Evolutionary conservation across 176 grass and related monocot species (phyloP).

Genomic region (Carex scoparia): DNA sequence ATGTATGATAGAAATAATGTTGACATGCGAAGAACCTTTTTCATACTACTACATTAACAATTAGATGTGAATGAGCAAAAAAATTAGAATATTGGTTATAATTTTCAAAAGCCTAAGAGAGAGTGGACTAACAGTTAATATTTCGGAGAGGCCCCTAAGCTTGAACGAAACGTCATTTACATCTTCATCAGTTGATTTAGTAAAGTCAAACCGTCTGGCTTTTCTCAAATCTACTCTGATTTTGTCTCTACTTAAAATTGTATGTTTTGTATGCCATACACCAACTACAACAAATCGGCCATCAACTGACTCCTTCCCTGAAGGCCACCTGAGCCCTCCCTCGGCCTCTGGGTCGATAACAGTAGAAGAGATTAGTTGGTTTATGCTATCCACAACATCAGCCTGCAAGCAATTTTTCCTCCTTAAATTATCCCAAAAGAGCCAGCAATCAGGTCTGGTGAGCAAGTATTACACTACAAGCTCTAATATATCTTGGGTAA

Average conservation of each 20-base stretch:
- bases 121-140: conserved; percentile 46
- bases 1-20: too few species aligned
- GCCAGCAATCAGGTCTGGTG: background rate
- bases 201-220: conserved; percentile 45
- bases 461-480: background rate
- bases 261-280: conserved; percentile 43
- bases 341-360: conserved; percentile 53
- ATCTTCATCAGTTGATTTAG: conserved; percentile 41
- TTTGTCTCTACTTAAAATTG: conserved; percentile 41
- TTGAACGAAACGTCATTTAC: conserved; percentile 54
- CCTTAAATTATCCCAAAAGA: background rate
- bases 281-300: conserved; percentile 42
- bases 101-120: background rate
- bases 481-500: background rate
- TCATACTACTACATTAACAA: background rate
- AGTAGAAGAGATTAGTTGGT: conserved; percentile 44
- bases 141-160: conserved; percentile 29
- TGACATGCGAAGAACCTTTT: background rate
- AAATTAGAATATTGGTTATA: background rate
- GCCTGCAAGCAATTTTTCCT: conserved; percentile 15
- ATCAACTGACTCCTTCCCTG: conserved; percentile 46
- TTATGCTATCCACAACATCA: conserved; percentile 40
- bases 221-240: conserved; percentile 43
- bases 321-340: conserved; percentile 66
- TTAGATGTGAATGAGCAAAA: background rate